These are phyloP conservation scores for Claviceps fusiformis DNA, from an alignment of 2,329 filamentous ascomycete species.

Conservation along the genomic window DNA sequence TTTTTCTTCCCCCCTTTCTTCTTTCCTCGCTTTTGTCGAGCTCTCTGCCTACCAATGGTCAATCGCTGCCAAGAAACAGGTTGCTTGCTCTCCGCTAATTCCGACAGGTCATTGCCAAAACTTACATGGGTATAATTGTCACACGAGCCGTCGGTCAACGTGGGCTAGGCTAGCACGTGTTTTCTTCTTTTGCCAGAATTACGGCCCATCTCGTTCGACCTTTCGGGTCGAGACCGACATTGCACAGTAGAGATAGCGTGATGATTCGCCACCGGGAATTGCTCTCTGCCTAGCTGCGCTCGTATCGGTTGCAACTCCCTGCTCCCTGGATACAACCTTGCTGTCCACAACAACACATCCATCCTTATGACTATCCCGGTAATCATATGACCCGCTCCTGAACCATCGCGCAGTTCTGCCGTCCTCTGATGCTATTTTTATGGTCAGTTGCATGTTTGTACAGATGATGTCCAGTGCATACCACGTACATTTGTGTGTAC, in stretches of 20 bases:
- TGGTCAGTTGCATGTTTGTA: too few relatives aligned
- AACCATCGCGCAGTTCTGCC: too few relatives aligned
- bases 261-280: neutral
- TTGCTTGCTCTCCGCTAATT: neutral
- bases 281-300: neutral
- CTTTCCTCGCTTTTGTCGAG: neutral
- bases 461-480: too few relatives aligned
- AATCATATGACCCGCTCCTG: neutral
- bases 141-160: neutral
- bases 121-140: neutral
- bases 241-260: neutral
- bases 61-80: neutral
- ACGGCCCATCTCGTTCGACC: neutral
- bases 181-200: neutral
- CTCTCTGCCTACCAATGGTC: neutral
- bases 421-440: too few relatives aligned
- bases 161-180: neutral
- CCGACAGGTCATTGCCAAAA: neutral
- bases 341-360: too few relatives aligned
- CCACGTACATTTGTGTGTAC: too few relatives aligned
- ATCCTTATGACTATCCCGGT: neutral
- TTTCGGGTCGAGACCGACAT: neutral
- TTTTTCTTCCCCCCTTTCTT: too few relatives aligned
- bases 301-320: neutral
- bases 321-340: neutral